These are phyloP conservation scores for Babesia gibsoni DNA, from an alignment of 169 alveolate genomes.

Conservation along the genomic window DNA sequence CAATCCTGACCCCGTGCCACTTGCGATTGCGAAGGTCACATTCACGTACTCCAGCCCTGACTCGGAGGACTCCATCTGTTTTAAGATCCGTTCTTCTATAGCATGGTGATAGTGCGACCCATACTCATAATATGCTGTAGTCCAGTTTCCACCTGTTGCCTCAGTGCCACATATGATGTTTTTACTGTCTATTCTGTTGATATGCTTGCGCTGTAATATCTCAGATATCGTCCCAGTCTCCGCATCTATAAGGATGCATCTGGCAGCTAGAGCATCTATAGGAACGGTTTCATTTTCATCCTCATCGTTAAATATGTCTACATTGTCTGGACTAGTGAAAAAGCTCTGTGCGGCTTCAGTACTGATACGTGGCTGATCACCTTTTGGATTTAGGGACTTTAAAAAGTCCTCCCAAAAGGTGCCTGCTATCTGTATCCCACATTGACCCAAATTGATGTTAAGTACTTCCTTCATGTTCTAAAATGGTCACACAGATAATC, in stretches of 20 bases:
- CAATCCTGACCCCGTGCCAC: slow-evolving; percentile 99
- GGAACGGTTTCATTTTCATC: not conserved
- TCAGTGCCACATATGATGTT: slow-evolving; percentile 91
- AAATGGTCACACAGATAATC: too few species aligned
- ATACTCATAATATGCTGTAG: slow-evolving; percentile 82
- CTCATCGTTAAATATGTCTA: not conserved
- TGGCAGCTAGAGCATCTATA: slow-evolving; percentile 57
- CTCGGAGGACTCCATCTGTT: slow-evolving; percentile 85
- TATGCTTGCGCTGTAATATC: slow-evolving; percentile 86
- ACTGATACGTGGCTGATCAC: not conserved
- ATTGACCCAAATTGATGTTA: slow-evolving; percentile 55
- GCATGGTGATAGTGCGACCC: slow-evolving; percentile 87
- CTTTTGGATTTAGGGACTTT: not conserved
- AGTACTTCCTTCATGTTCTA: slow-evolving; percentile 46
- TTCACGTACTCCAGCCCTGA: slow-evolving; percentile 94
- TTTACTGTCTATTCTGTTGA: slow-evolving; percentile 86
- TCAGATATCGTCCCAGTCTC: slow-evolving; percentile 95
- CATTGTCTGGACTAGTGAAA: not conserved
- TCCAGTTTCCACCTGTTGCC: slow-evolving; percentile 98
- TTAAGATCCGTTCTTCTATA: slow-evolving; percentile 84
- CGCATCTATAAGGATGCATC: slow-evolving; percentile 94
- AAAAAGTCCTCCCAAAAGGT: slow-evolving; percentile 28
- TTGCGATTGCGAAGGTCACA: slow-evolving; percentile 94
- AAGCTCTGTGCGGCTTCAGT: slow-evolving; percentile 11
- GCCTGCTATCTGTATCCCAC: slow-evolving; percentile 58